Conservation (phyloP, 2,329 filamentous ascomycete genomes). For the Graphium sp. region DNA sequence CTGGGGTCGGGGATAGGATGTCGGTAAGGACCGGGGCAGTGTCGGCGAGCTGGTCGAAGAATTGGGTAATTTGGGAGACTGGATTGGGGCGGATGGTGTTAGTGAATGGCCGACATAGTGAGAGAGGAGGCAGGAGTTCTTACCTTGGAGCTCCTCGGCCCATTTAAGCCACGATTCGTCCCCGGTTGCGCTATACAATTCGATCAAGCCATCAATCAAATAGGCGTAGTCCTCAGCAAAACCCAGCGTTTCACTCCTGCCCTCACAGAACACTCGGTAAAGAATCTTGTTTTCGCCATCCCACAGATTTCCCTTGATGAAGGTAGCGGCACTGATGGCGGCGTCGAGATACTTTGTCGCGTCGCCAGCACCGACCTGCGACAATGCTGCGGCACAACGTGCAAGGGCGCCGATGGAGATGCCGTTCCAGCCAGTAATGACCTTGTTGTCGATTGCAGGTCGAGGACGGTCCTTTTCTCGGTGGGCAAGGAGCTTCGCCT, state of each 20-base stretch:
- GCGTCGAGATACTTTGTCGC: slow-evolving; percentile 44
- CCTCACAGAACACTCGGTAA: slow-evolving; percentile 57
- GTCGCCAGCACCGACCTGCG: slow-evolving; percentile 35
- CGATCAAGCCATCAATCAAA: slow-evolving; percentile 64
- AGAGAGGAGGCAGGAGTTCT: slow-evolving; percentile 8
- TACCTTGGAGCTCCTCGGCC: slow-evolving; percentile 66
- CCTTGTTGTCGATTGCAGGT: slow-evolving; percentile 74
- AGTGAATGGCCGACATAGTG: background rate
- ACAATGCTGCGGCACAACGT: slow-evolving; percentile 53
- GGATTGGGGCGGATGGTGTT: background rate
- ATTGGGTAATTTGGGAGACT: slow-evolving; percentile 49
- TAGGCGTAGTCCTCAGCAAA: slow-evolving; percentile 96
- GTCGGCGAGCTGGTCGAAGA: slow-evolving; percentile 45
- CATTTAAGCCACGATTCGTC: slow-evolving; percentile 62
- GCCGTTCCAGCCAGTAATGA: slow-evolving; percentile 77
- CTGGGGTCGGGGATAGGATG: slow-evolving; percentile 15
- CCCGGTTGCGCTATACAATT: slow-evolving; percentile 70
- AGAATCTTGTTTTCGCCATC: slow-evolving; percentile 43
- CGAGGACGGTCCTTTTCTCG: slow-evolving; percentile 58
- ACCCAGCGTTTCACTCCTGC: slow-evolving; percentile 38
- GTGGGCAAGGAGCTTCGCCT: slow-evolving; percentile 50
- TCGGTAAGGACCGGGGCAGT: slow-evolving; percentile 16
- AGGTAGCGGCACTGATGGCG: slow-evolving; percentile 52
- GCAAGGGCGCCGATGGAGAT: slow-evolving; percentile 74
- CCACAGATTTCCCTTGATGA: slow-evolving; percentile 61